Base-by-base conservation (phyloP, 2,329 filamentous ascomycete species). In the Fusarium robinianum region DNA sequence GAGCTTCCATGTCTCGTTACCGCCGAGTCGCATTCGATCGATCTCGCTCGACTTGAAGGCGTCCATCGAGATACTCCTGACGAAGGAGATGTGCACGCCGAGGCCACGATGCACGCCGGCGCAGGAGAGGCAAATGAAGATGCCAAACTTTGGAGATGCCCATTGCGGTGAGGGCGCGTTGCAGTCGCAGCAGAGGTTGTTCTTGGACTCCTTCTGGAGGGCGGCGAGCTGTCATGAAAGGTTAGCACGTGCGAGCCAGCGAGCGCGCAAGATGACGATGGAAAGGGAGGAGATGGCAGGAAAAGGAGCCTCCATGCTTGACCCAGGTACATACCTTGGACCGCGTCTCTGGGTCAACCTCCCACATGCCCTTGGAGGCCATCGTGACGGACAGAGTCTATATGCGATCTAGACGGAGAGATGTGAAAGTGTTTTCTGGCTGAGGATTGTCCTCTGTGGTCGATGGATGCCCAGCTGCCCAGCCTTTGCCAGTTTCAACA, bases 111-210 rank as follows among this genome's bases (percentile, higher is more conserved):
- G 94, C 39, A 94, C 88, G 60, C 94, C 94, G 22, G 91, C 92
- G 75, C 94, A 99, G 53, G 87, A 89, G 38, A 99, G 84, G 72
- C 94, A 99, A 78, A 99, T 96, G 76, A 99, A 99, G 69, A 96
- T 89, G 65, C 92, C 92, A 67, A 99, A 95, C 72, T 99, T 99
- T 55, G 94, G 94, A 24, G 90, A 79, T 59, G 94, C 92, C 94
- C 94, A 99, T 86, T 99, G 94, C 52, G 94, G 94, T 61, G 90
- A 95, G 15, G 94, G 92, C 30, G 94, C 92, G 66, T 85, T 85
- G 77, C 94, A 99, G 74, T 99, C 94, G 74, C 91, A 92, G 76
- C 94, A 99, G 62, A 82, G 74, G 67, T 88, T 90, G 72, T 99
- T 99, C 60, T 85, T 84, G 60, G 90, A 86, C 60, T 85, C 85